Evolutionary conservation across 2,329 filamentous ascomycete species (phyloP), one percentile per base, ranked within the genome.

Genomic region (Fusarium sp.): DNA sequence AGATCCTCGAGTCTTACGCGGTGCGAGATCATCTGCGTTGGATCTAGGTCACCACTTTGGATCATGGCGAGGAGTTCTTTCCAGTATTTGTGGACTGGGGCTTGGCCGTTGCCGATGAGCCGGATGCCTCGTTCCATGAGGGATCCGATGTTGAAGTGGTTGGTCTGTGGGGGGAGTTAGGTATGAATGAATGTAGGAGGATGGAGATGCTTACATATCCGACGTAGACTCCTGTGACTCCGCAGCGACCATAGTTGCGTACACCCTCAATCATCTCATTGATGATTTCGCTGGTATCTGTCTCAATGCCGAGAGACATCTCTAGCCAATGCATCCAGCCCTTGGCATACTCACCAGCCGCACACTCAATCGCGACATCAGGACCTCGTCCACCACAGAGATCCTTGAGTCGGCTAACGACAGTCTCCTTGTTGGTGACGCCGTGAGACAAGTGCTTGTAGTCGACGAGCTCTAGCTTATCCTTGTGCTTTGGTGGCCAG

Each of bases 101-200:
- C 89, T 76, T 91, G 89, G 2, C 89, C 89, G 76, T 90, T 90
- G 20, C 90, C 89, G 50, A 91, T 95, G 52, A 97, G 88, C 1
- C 93, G 91, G 75, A 97, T 90, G n/a, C 94, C 94, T 35, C 93
- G 91, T 83, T 97, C 91, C 94, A 97, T 97, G 16, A 97, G 80
- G 0, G 93, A 91, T 11, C 94, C 94, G 75, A 96, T 91, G 83
- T 94, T 94, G 86, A 96, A 94, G 61, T 80, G 79, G 57, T 80
- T 80, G 18, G 79, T 80, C 78, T 79, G 6, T 4, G 10, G 29
- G 42, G 10, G 42, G 11, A 10, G 60, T 75, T 56, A 71, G 64
- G 31, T 7, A 3, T 5, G 16, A 34, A 40, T 14, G 11, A 27
- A 35, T 3, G 13, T 22, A 20, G 27, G 10, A 35, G 20, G 18